Base-by-base conservation (phyloP, 768 basidiomycete genomes). In the Boletus subcaerulescens region DNA sequence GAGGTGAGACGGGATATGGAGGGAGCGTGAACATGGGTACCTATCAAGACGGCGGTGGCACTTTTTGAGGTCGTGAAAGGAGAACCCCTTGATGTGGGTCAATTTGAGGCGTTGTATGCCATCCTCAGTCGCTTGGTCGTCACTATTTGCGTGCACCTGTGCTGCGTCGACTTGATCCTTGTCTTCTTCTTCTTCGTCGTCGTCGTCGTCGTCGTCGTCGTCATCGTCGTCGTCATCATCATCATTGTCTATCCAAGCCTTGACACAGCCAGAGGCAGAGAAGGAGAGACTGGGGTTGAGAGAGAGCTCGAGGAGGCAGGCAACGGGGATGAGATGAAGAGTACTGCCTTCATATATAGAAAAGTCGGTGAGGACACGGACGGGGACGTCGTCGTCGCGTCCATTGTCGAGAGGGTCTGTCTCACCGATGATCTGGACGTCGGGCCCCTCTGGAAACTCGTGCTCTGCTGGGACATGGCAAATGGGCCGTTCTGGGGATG, bases 291-390 rank as follows among this genome's bases (percentile, higher is more conserved):
- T 15, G 46, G 39, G 58, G 8, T 67, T 62, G 45, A 43, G 60
- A 29, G 62, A 38, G 45, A 74, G 57, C n/a, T 68, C 61, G 10
- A 77, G 60, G 8, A 86, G 67, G 38, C 72, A 58, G 0, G 65
- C 73, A 15, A 82, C 63, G 2, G 74, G 70, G 10, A 86, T 64
- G 4, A 82, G 61, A 15, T 73, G 64, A 8, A 62, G 52, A 1
- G 76, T 75, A 1, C 63, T 54, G 13, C 57, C 31, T 14, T 82
- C 68, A 50, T 84, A 87, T 32, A 88, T 69, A 0, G 72, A 63
- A 60, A 87, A 89, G 53, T 83, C 71, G 0, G 73, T 68, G 10
- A 89, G 72, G 0, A 77, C 58, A 8, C 87, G 80, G 42, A 89
- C 73, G 14, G 87, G 87, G 32, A 86, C 58, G 9, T 75, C 74